Conservation (phyloP, 345 rosid genomes). For the Pistacia atlantica region DNA sequence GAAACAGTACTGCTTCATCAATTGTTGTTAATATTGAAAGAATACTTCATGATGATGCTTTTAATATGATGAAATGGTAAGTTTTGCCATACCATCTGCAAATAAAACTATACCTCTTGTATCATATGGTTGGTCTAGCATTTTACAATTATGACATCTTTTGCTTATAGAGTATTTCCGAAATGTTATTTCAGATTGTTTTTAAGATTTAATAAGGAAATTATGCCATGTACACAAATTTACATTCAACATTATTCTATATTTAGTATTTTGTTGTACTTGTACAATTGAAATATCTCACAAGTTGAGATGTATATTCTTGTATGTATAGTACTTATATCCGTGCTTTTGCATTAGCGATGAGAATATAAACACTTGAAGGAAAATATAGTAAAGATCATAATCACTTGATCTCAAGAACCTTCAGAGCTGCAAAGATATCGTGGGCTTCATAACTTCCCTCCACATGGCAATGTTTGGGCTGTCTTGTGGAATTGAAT, state of each 20-base stretch:
- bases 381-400: conserved; percentile 13
- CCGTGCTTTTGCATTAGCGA: conserved; percentile 15
- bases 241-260: conserved; percentile 1
- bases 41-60: too few species aligned
- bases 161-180: background rate
- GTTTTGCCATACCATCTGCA: too few species aligned
- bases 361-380: conserved; percentile 15
- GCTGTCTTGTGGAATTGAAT: conserved; percentile 46
- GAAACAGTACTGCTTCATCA: too few species aligned
- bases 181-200: background rate
- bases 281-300: conserved; percentile 8
- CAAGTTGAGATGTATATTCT: conserved; percentile 14
- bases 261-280: conserved; percentile 1
- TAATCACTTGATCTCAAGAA: conserved; percentile 49
- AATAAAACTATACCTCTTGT: too few species aligned
- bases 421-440: conserved; percentile 50
- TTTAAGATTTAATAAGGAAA: background rate
- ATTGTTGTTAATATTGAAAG: too few species aligned
- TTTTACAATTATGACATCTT: background rate
- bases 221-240: background rate
- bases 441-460: conserved; percentile 45
- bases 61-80: too few species aligned
- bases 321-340: conserved; percentile 15
- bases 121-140: too few species aligned
- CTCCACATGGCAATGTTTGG: conserved; percentile 45